A percentile compares a stretch with the other conserved stretches of the same genome.
phyloP scores from a whole-genome alignment of 164 flowering plant genomes.

The Buxus sempervirens region DNA sequence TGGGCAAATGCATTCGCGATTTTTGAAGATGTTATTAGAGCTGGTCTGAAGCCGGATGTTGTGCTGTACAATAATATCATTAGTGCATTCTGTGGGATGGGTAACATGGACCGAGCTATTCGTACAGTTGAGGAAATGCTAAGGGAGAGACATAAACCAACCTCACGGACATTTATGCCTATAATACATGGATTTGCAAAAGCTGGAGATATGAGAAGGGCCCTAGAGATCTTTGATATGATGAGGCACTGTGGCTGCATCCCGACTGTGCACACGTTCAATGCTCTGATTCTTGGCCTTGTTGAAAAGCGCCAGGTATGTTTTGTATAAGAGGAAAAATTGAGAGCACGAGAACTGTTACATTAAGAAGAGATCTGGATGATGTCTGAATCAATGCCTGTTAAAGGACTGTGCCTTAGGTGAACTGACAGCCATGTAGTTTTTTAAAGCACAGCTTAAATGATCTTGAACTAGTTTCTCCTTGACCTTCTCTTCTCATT shows the following conservation, averaged over 20 bases:
- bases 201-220: conserved; percentile 72
- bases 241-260: conserved; percentile 91
- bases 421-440: too few relatives aligned
- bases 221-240: conserved; percentile 75
- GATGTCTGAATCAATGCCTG: not conserved
- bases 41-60: conserved; percentile 87
- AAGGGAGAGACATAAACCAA: conserved; percentile 70
- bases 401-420: not conserved
- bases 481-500: too few relatives aligned
- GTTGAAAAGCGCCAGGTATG: conserved; percentile 87
- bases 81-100: conserved; percentile 94
- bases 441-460: too few relatives aligned
- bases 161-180: conserved; percentile 85
- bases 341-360: not conserved
- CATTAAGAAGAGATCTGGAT: not conserved
- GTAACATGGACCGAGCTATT: conserved; percentile 89
- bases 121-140: conserved; percentile 78
- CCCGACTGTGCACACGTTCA: conserved; percentile 87
- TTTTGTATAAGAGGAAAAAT: not conserved
- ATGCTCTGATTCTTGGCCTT: conserved; percentile 83
- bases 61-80: conserved; percentile 89
- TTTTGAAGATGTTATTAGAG: conserved; percentile 76
- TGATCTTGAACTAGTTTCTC: too few relatives aligned
- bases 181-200: conserved; percentile 86
- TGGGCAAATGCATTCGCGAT: conserved; percentile 96